phyloP scores from a whole-genome alignment of 2,329 filamentous ascomycete species.

The Tolypocladium cylindrosporum region DNA sequence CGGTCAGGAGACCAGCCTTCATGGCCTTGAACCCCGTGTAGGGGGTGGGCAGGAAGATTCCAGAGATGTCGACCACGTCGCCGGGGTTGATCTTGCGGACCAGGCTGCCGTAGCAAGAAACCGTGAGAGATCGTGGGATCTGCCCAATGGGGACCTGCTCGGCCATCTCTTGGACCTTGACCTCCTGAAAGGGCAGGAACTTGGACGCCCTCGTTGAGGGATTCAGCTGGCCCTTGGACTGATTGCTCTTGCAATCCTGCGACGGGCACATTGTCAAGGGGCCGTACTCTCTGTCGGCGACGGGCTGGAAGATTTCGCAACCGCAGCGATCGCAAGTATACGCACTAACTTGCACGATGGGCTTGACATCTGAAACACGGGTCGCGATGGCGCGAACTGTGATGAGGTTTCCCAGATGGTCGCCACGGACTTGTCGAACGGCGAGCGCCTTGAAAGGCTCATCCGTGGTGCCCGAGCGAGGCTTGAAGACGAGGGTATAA shows the following conservation, averaged over 20 bases:
- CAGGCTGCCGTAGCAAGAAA: conserved; percentile 80
- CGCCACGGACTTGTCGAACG: conserved; percentile 87
- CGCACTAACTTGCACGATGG: conserved; percentile 91
- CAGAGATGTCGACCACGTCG: conserved; percentile 86
- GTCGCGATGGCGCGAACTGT: conserved; percentile 92
- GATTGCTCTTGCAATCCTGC: conserved; percentile 79
- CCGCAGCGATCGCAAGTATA: conserved; percentile 97
- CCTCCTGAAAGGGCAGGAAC: conserved; percentile 93
- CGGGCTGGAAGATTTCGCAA: conserved; percentile 93
- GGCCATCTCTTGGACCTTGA: conserved; percentile 98
- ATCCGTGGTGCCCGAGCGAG: conserved; percentile 62
- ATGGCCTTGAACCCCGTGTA: conserved; percentile 99
- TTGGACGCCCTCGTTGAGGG: conserved; percentile 94
- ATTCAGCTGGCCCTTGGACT: conserved; percentile 87
- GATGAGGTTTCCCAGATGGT: conserved; percentile 87
- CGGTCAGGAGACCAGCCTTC: conserved; percentile 87
- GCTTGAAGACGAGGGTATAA: conserved; percentile 95
- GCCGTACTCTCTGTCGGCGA: conserved; percentile 82
- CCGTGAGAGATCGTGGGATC: conserved; percentile 82
- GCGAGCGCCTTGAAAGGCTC: conserved; percentile 59
- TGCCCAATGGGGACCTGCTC: conserved; percentile 97
- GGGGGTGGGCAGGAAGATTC: conserved; percentile 92
- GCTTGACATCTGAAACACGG: conserved; percentile 94
- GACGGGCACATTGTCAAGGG: conserved; percentile 83
- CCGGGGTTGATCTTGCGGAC: conserved; percentile 85